Evolutionary conservation across 2,329 filamentous ascomycete species (phyloP).

Genomic region (Ceratocystiopsis sp.): DNA sequence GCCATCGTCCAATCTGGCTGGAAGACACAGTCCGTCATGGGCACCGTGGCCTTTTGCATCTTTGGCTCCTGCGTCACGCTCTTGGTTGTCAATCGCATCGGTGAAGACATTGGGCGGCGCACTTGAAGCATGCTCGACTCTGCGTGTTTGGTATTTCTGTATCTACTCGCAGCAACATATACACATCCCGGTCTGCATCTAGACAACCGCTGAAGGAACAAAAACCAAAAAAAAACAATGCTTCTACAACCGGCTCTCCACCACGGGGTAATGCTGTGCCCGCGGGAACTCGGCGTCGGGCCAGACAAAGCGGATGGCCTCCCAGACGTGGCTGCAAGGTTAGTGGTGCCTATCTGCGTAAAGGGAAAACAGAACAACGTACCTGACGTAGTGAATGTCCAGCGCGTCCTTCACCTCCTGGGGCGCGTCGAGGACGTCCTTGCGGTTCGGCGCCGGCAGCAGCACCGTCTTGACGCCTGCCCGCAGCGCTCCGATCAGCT

Average conservation of each 20-base stretch:
- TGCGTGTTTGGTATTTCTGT: too few species aligned
- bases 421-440: slow-evolving; percentile 82
- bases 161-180: too few species aligned
- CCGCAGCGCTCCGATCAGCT: slow-evolving; percentile 81
- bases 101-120: slow-evolving; percentile 2
- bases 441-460: slow-evolving; percentile 72
- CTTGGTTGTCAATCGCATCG: slow-evolving; percentile 30
- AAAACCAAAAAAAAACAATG: slow-evolving; percentile 2
- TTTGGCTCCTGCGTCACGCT: slow-evolving; percentile 49
- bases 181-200: not conserved
- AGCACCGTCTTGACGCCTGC: slow-evolving; percentile 92
- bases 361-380: slow-evolving; percentile 22
- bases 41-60: slow-evolving; percentile 42
- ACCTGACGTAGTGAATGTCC: slow-evolving; percentile 79
- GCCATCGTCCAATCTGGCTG: slow-evolving; percentile 87
- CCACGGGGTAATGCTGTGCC: slow-evolving; percentile 43
- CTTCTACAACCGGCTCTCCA: slow-evolving; percentile 62
- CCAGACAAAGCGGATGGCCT: slow-evolving; percentile 82
- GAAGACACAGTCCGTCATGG: slow-evolving; percentile 71
- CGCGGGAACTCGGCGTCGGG: slow-evolving; percentile 75
- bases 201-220: not conserved
- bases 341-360: slow-evolving; percentile 6
- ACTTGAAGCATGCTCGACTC: too few species aligned
- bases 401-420: slow-evolving; percentile 75
- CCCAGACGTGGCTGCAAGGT: slow-evolving; percentile 65